phyloP scores from a whole-genome alignment of 169 alveolate genomes.

The Theileria annulata region DNA sequence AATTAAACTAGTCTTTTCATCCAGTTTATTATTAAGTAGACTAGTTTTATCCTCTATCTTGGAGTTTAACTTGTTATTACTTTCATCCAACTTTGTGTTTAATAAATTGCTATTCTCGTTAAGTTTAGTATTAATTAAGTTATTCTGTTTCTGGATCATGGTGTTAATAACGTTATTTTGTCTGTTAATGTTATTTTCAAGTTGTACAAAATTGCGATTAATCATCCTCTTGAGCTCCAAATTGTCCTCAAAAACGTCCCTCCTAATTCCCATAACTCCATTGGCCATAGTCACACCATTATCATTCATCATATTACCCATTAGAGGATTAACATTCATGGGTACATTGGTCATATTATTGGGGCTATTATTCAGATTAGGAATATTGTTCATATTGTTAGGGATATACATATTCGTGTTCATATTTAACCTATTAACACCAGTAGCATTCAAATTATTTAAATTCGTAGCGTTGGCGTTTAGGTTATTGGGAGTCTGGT shows the following conservation, averaged over 20 bases:
- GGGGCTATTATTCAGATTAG: neutral
- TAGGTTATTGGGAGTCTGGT: neutral
- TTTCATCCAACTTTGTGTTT: neutral
- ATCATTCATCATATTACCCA: neutral
- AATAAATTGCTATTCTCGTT: neutral
- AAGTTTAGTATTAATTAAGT: neutral
- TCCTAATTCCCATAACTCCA: neutral
- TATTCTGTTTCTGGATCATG: constrained; percentile 5
- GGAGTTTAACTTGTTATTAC: constrained; percentile 23
- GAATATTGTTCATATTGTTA: neutral
- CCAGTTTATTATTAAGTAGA: neutral
- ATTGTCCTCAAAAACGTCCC: neutral
- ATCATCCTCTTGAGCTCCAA: neutral
- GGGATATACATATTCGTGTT: neutral
- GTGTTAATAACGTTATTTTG: constrained; percentile 11
- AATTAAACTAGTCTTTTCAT: neutral
- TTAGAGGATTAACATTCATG: neutral
- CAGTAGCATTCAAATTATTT: neutral
- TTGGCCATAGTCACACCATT: too few species aligned
- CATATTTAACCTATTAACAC: neutral
- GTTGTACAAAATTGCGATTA: neutral
- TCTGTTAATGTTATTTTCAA: neutral
- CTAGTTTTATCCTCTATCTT: neutral
- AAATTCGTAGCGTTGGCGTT: neutral
- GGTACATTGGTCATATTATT: neutral